phyloP scores from a whole-genome alignment of 2,329 filamentous ascomycete species.

The Colletotrichum sp. region DNA sequence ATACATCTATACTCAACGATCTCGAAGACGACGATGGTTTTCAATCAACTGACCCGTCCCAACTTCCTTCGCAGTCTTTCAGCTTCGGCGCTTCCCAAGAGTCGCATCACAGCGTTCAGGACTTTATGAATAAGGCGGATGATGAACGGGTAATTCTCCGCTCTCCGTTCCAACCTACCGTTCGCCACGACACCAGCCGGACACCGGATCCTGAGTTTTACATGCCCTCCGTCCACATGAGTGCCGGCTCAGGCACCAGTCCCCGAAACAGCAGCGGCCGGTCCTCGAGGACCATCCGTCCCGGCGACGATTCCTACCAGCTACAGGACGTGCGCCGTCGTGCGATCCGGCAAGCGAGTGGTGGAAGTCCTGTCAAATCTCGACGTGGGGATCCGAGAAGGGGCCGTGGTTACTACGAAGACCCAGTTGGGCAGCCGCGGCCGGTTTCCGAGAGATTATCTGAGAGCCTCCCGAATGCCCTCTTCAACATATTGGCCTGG shows the following conservation, averaged over 20 bases:
- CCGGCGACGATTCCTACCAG: constrained; percentile 28
- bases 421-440: neutral
- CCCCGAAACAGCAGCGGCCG: constrained; percentile 38
- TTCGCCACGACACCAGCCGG: constrained; percentile 37
- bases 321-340: constrained; percentile 32
- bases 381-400: constrained; percentile 16
- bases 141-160: constrained; percentile 61
- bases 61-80: constrained; percentile 46
- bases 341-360: constrained; percentile 17
- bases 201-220: constrained; percentile 57
- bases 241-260: constrained; percentile 26
- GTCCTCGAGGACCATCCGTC: constrained; percentile 37
- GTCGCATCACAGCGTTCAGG: constrained; percentile 50
- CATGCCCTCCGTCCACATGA: constrained; percentile 54
- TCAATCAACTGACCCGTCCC: constrained; percentile 50
- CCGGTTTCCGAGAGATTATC: constrained; percentile 36
- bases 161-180: constrained; percentile 59
- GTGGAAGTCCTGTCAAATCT: constrained; percentile 29
- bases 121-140: constrained; percentile 57
- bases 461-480: constrained; percentile 38
- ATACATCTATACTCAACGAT: constrained; percentile 56
- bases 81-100: constrained; percentile 57
- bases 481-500: constrained; percentile 53
- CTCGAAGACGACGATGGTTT: constrained; percentile 45
- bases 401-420: neutral